Base-by-base conservation (phyloP, 495 filamentous ascomycete species). In the Penicillium soppii region DNA sequence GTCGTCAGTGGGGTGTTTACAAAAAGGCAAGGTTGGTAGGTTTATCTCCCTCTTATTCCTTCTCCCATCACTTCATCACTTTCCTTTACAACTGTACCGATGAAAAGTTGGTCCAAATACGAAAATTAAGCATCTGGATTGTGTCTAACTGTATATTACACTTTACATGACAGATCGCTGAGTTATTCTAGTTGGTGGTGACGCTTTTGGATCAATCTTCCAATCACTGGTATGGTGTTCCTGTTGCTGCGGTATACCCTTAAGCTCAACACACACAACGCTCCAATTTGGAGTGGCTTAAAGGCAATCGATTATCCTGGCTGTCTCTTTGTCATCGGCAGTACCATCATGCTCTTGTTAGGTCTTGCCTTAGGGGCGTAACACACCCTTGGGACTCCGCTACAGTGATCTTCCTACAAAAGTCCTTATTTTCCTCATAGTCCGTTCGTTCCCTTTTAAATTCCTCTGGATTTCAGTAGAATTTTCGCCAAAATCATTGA, bases 281-380 rank as follows among this genome's bases (percentile, higher is more conserved):
- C 87, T 0, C 76, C 82, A 0, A 65, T 92, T 25, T 55, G 61
- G 5, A 70, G 81, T 30, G 89, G 88, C 0, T 63, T 92, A 1
- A 82, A 78, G 43, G 81, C 84, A 4, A 79, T 90, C 12, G 87
- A 91, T 63, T 89, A 83, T 83, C 49, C 77, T 9, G 87, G 88
- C 0, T 76, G 72, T 0, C 15, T 85, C 7, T 71, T 75, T 1
- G 76, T 91, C 43, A 74, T 89, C 9, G 80, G 80, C 16, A 79
- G 76, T 5, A 85, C 83, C 0, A 63, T 91, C 26, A 87, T 91
- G 79, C 65, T 92, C 36, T 74, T 91, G 10, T 74, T 90, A 10
- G 88, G 81, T 12, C 74, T 91, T 12, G 79, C 51, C 83, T 82
- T 53, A 87, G 88, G 19, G 89, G 88, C 13, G 76, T 82, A 5